phyloP scores from a whole-genome alignment of 306 rosid species.

The Malus orientalis region DNA sequence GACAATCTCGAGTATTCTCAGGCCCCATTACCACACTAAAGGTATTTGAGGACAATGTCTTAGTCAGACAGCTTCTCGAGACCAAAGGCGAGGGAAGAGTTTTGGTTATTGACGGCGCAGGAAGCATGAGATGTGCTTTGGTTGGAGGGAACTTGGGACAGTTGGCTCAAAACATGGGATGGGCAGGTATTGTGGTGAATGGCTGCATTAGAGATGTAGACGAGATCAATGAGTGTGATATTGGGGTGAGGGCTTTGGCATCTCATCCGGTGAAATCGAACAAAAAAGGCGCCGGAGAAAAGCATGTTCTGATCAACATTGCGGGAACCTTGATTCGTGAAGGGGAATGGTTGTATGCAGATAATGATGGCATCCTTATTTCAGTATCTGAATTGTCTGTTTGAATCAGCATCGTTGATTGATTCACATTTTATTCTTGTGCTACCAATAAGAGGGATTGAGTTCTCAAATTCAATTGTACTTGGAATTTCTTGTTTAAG shows the following conservation, averaged over 20 bases:
- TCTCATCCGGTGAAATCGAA: conserved; percentile 53
- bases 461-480: not conserved
- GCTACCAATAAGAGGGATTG: not conserved
- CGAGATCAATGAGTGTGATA: conserved; percentile 61
- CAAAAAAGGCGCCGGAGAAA: conserved; percentile 39
- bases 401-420: not conserved
- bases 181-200: conserved; percentile 75
- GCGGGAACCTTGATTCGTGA: conserved; percentile 53
- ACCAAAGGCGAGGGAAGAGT: conserved; percentile 54
- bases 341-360: conserved; percentile 84
- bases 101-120: conserved; percentile 41
- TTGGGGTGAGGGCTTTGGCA: conserved; percentile 73
- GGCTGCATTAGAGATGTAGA: conserved; percentile 86
- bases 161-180: conserved; percentile 49
- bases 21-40: conserved; percentile 53
- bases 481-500: not conserved
- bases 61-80: conserved; percentile 56
- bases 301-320: conserved; percentile 26
- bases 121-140: conserved; percentile 47
- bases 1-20: conserved; percentile 41
- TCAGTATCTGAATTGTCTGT: not conserved
- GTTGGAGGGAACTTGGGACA: conserved; percentile 45
- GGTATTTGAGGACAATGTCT: conserved; percentile 71
- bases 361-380: conserved; percentile 30
- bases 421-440: not conserved